Percentiles rank a stretch among this genome's conserved stretches.
Evolutionary conservation across 441 rosid species (phyloP).

Genomic region (Corymbia citriodora): DNA sequence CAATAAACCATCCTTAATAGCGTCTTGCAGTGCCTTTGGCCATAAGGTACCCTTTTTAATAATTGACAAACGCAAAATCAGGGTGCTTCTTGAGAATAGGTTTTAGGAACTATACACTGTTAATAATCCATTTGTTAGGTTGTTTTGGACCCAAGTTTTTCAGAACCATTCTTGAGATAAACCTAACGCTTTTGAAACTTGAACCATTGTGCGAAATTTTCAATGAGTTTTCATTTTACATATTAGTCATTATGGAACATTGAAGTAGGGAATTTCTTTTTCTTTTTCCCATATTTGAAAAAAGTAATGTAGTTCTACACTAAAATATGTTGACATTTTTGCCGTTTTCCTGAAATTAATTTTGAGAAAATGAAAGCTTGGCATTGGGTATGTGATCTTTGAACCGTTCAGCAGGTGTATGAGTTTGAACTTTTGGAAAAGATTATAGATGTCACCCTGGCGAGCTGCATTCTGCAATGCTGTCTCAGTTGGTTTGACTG

Average conservation of each 20-base stretch:
- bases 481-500: background rate
- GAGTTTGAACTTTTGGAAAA: background rate
- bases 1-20: slow-evolving; percentile 57
- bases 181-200: background rate
- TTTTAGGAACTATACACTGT: background rate
- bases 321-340: background rate
- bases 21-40: slow-evolving; percentile 83
- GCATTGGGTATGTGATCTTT: background rate
- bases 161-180: background rate
- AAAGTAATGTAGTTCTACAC: background rate
- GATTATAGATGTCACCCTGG: background rate
- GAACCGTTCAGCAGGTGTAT: background rate
- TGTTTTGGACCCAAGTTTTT: background rate
- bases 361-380: background rate
- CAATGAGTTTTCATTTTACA: background rate
- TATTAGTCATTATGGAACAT: background rate
- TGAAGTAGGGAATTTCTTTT: background rate
- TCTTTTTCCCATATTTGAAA: background rate
- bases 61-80: background rate
- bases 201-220: background rate
- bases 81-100: background rate
- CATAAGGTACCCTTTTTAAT: slow-evolving; percentile 45
- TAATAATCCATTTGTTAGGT: background rate
- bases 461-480: background rate
- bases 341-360: background rate